phyloP scores from a whole-genome alignment of 176 grass and related monocot species.

The Lolium perenne region DNA sequence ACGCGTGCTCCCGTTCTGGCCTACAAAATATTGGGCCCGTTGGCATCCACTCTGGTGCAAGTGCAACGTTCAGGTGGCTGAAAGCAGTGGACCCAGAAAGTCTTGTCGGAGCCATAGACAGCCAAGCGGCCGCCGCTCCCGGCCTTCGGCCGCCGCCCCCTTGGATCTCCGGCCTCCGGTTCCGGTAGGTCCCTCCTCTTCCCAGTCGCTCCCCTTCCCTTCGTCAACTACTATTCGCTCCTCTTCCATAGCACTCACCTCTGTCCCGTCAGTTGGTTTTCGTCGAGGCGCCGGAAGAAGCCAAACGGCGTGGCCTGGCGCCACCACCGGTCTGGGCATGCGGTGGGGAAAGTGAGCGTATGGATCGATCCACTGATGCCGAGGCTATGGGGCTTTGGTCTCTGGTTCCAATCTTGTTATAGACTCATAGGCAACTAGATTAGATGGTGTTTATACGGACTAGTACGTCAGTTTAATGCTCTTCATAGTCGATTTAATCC shows the following conservation, averaged over 20 bases:
- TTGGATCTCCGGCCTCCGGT: neutral
- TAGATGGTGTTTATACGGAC: neutral
- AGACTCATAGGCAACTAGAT: neutral
- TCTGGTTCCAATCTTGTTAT: neutral
- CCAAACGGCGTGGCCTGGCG: neutral
- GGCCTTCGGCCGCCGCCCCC: neutral
- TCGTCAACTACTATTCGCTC: neutral
- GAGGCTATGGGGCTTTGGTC: neutral
- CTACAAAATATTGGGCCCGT: too few species aligned
- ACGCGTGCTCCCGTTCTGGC: too few species aligned
- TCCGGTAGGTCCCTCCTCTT: neutral
- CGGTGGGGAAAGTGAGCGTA: neutral
- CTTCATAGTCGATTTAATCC: neutral
- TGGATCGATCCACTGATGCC: neutral
- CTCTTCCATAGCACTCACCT: neutral
- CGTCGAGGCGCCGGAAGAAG: neutral
- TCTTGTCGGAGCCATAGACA: too few species aligned
- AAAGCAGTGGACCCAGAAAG: too few species aligned
- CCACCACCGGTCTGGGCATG: neutral
- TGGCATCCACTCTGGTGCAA: too few species aligned
- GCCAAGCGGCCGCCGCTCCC: too few species aligned
- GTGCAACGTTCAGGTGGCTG: too few species aligned
- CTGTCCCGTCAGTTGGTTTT: neutral
- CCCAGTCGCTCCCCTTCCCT: neutral
- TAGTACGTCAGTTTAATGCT: neutral